Percentiles rank a stretch among this genome's conserved stretches.
These are phyloP conservation scores for Myriosclerotinia curreyana DNA, from an alignment of 2,329 filamentous ascomycete species.

Conservation along the genomic window DNA sequence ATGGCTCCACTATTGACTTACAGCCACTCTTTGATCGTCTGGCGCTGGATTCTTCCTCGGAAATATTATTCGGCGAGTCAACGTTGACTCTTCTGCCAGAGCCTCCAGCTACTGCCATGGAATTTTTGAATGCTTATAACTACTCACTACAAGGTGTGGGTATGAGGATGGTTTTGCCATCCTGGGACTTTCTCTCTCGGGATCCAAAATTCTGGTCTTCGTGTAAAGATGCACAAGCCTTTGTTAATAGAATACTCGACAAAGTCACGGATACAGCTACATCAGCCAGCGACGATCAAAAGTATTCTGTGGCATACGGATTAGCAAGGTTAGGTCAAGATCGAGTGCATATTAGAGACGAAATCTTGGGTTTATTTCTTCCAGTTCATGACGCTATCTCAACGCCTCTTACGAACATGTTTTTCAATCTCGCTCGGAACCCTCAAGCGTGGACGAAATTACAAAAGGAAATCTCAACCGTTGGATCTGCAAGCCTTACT, in stretches of 20 bases:
- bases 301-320: background rate
- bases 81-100: background rate
- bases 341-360: no score
- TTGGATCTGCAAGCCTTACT: no score
- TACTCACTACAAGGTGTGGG: conserved; percentile 1
- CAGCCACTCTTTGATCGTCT: conserved; percentile 34
- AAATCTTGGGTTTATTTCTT: no score
- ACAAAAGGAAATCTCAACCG: no score
- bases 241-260: conserved; percentile 1
- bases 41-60: conserved; percentile 55
- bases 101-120: background rate
- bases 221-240: conserved; percentile 9
- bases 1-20: conserved; percentile 19
- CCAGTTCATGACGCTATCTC: no score
- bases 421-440: no score
- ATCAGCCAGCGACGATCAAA: background rate
- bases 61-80: conserved; percentile 62
- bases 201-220: conserved; percentile 10
- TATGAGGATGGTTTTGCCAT: conserved; percentile 10
- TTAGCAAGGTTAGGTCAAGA: no score
- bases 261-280: background rate
- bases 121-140: background rate
- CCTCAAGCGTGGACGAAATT: no score
- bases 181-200: conserved; percentile 7
- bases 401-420: no score